A percentile compares a stretch with the other conserved stretches of the same genome.
Evolutionary conservation across 164 flowering plant genomes (phyloP).

Genomic region (Umbellularia californica): DNA sequence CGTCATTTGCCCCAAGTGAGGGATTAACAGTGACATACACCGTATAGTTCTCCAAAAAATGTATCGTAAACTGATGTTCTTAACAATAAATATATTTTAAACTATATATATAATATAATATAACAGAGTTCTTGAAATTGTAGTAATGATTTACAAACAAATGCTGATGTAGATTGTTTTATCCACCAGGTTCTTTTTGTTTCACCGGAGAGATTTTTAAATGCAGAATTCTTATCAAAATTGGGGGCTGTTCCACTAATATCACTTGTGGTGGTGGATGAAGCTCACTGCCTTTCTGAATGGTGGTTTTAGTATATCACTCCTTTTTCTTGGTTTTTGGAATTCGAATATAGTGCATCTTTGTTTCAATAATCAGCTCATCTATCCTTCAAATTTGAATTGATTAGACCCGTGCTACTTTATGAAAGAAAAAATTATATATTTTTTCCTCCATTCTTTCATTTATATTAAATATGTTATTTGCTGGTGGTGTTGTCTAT

Average conservation of each 20-base stretch:
- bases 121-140: neutral
- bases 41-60: too few relatives aligned
- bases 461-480: neutral
- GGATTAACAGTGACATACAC: too few relatives aligned
- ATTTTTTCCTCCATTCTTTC: neutral
- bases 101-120: too few relatives aligned
- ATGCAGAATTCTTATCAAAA: constrained; percentile 65
- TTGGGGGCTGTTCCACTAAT: constrained; percentile 41
- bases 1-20: too few relatives aligned
- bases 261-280: constrained; percentile 92
- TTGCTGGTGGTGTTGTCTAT: neutral
- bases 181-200: constrained; percentile 83
- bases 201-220: constrained; percentile 90
- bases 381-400: neutral
- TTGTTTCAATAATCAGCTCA: neutral
- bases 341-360: neutral
- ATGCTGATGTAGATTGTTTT: constrained; percentile 13
- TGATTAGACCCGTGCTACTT: neutral
- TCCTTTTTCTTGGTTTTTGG: neutral
- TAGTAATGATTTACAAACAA: neutral
- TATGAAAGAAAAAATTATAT: neutral
- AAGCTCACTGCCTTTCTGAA: constrained; percentile 97
- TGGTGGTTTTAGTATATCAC: constrained; percentile 50
- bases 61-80: too few relatives aligned
- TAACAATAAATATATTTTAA: too few relatives aligned